These are phyloP conservation scores for Daldinia loculata DNA, from an alignment of 495 filamentous ascomycete species.

Conservation along the genomic window DNA sequence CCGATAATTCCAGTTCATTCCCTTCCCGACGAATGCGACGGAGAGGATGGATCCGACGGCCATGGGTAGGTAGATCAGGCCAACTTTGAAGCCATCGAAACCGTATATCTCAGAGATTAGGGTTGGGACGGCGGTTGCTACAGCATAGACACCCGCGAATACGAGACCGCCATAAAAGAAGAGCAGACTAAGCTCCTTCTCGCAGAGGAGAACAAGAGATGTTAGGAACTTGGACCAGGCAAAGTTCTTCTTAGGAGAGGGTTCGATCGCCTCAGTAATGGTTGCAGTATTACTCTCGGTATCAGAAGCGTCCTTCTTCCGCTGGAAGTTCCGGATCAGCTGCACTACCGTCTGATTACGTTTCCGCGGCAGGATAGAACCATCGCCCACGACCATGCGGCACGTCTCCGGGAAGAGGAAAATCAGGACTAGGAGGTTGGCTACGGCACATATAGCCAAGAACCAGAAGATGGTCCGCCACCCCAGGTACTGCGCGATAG, in stretches of 20 bases:
- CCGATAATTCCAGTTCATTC: slow-evolving; percentile 64
- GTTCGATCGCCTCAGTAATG: slow-evolving; percentile 43
- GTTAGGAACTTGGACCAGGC: slow-evolving; percentile 64
- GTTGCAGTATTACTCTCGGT: slow-evolving; percentile 49
- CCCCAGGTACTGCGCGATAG: slow-evolving; percentile 66
- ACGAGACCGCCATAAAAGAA: slow-evolving; percentile 66
- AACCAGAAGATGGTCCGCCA: slow-evolving; percentile 79
- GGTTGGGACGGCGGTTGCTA: slow-evolving; percentile 54
- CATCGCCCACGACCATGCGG: slow-evolving; percentile 71
- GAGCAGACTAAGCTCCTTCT: slow-evolving; percentile 67
- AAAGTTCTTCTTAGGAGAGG: slow-evolving; percentile 46
- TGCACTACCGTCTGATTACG: slow-evolving; percentile 51
- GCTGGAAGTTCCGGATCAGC: slow-evolving; percentile 48
- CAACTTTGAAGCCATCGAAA: slow-evolving; percentile 66
- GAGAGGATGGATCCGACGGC: slow-evolving; percentile 68
- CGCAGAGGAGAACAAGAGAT: slow-evolving; percentile 65
- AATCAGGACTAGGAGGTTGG: slow-evolving; percentile 54
- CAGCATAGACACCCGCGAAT: slow-evolving; percentile 64
- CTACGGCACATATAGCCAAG: slow-evolving; percentile 60
- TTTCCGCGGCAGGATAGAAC: slow-evolving; percentile 57
- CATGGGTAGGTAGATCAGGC: slow-evolving; percentile 62
- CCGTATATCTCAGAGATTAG: slow-evolving; percentile 62
- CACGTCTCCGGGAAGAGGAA: slow-evolving; percentile 68
- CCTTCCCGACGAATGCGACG: slow-evolving; percentile 61
- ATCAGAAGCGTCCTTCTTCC: slow-evolving; percentile 66